A percentile compares a stretch with the other conserved stretches of the same genome.
Evolutionary conservation across 2,329 filamentous ascomycete species (phyloP).

Genomic region (Aspergillus jensenii): DNA sequence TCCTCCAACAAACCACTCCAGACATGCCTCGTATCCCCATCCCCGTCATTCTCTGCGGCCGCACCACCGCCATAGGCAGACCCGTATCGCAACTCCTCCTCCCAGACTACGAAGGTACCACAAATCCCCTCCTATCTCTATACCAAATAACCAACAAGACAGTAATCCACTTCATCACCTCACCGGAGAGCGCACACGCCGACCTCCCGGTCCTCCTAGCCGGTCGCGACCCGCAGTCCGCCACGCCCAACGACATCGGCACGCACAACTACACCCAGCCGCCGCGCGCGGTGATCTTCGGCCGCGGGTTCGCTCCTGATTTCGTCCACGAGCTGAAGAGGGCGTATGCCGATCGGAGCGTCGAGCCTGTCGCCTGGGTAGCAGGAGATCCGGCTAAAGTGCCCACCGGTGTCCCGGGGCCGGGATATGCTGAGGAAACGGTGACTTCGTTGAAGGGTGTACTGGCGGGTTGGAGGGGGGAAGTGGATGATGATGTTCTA

Average conservation of each 20-base stretch:
- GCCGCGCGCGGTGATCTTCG: slow-evolving; percentile 28
- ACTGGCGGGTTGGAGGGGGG: background rate
- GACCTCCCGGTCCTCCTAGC: slow-evolving; percentile 25
- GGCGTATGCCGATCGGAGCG: background rate
- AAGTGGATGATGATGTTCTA: background rate
- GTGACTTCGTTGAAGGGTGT: background rate
- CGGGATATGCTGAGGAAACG: background rate
- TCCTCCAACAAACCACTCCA: too few species aligned
- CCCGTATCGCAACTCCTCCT: background rate
- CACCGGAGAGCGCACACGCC: slow-evolving; percentile 14
- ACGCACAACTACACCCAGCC: slow-evolving; percentile 25
- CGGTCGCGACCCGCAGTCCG: slow-evolving; percentile 22
- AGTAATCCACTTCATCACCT: slow-evolving; percentile 27
- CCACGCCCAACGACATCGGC: slow-evolving; percentile 22
- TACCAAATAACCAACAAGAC: background rate
- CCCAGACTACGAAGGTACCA: slow-evolving; percentile 3
- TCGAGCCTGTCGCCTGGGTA: slow-evolving; percentile 16
- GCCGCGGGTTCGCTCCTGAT: slow-evolving; percentile 22
- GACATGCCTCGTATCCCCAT: background rate
- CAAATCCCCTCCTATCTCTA: background rate
- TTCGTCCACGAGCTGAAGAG: slow-evolving; percentile 14
- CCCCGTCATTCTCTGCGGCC: background rate
- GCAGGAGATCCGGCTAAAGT: slow-evolving; percentile 13
- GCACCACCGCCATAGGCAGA: background rate
- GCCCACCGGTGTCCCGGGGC: slow-evolving; percentile 3